phyloP scores from a whole-genome alignment of 2,329 filamentous ascomycete species.

The Trichoderma endophyticum region DNA sequence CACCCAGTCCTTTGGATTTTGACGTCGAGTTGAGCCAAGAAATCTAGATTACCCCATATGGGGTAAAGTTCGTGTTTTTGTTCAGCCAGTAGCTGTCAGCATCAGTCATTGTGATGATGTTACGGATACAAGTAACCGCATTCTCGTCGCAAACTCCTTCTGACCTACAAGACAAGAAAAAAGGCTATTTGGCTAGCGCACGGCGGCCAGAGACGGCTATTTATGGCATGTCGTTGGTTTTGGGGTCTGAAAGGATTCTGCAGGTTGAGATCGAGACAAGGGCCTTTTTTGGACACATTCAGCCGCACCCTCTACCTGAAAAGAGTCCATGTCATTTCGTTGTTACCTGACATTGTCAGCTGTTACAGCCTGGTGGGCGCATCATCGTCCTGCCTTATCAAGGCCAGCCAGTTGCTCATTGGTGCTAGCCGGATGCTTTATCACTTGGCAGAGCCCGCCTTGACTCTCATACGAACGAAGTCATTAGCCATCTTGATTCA shows the following conservation, averaged over 20 bases:
- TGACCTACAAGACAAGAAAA: neutral
- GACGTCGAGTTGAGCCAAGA: neutral
- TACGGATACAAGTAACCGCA: neutral
- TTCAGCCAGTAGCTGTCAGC: neutral
- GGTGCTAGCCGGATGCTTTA: neutral
- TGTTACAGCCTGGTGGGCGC: neutral
- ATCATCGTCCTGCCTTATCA: neutral
- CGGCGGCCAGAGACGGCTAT: neutral
- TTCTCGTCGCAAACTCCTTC: neutral
- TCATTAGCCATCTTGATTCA: neutral
- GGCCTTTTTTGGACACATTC: neutral
- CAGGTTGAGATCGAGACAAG: neutral
- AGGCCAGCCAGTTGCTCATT: neutral
- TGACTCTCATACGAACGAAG: neutral
- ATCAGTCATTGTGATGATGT: neutral
- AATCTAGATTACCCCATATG: constrained; percentile 10
- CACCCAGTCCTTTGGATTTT: neutral
- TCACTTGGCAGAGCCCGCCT: neutral
- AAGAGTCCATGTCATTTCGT: neutral
- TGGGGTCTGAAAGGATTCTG: neutral
- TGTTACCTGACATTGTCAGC: neutral
- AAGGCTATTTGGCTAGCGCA: neutral
- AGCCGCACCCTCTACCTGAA: neutral
- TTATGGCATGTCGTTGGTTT: neutral
- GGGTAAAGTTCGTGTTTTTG: neutral